Conservation (phyloP, 306 rosid genomes). For the Quercus engelmannii region DNA sequence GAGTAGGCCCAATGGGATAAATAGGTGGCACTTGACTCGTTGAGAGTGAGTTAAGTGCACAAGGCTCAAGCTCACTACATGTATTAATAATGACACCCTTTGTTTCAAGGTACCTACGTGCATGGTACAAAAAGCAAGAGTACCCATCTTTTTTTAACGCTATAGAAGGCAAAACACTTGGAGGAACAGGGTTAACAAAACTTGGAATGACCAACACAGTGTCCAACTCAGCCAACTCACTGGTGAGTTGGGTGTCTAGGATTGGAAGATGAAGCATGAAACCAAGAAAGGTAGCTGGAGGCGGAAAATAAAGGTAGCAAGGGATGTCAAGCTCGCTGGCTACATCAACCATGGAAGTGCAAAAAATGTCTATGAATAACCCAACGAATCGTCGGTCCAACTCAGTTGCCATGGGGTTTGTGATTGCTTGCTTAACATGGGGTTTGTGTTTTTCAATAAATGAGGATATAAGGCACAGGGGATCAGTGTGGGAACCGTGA, state of each 20-base stretch:
- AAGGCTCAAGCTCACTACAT: too few relatives aligned
- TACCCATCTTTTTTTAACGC: conserved; percentile 12
- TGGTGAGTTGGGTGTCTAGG: too few relatives aligned
- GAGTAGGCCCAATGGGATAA: too few relatives aligned
- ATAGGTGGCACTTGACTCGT: too few relatives aligned
- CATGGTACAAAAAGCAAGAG: conserved; percentile 17
- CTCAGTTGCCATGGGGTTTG: conserved; percentile 8
- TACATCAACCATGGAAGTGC: conserved; percentile 46
- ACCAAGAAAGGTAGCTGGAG: conserved; percentile 20
- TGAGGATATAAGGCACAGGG: conserved; percentile 14
- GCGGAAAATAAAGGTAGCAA: conserved; percentile 48
- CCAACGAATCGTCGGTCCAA: conserved; percentile 27
- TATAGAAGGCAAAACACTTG: conserved; percentile 22
- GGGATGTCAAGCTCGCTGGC: conserved; percentile 50
- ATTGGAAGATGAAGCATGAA: too few relatives aligned
- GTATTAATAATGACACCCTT: conserved; percentile 33
- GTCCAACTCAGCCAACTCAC: too few relatives aligned
- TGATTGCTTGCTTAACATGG: conserved; percentile 27
- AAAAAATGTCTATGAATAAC: conserved; percentile 52
- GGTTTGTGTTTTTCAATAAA: conserved; percentile 33
- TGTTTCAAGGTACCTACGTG: conserved; percentile 28
- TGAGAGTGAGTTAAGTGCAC: too few relatives aligned
- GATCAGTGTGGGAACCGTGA: conserved; percentile 20
- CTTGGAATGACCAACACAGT: too few relatives aligned
- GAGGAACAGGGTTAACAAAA: conserved; percentile 32